Evolutionary conservation across 345 rosid species (phyloP), one percentile per base, ranked within the genome.

Genomic region (Dipteronia dyeriana): DNA sequence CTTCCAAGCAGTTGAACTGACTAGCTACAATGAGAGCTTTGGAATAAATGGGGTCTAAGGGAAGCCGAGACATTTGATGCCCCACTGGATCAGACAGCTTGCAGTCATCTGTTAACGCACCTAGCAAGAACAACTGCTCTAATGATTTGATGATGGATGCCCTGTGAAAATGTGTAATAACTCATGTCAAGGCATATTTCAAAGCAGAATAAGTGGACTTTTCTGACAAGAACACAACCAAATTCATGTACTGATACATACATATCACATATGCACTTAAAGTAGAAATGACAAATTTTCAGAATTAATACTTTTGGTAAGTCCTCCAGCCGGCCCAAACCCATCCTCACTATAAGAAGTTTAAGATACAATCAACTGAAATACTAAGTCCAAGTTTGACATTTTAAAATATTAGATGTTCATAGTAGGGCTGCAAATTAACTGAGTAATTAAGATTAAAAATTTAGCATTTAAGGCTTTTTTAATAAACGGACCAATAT

Each of bases 41-140:
- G 69, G 99, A 91, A 83, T 90, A 92, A 43, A 92, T 84, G 67
- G 97, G 99, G 71, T 95, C 94, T 34, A 95, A 81, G 43, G 99
- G 99, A 64, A 95, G 92, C 80, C 92, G 96, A 74, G 96, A 87
- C 99, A 95, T 95, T 85, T 91, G 99, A 80, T 81, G 85, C 70
- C 98, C 99, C 43, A 81, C 83, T 41, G 98, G 99, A 80, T 90
- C 83, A 13, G 92, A 90, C 71, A 95, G 81, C 84, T 93, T 91
- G 78, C 94, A 87, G 23, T 93, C 99, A 82, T 91, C 96, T 4
- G 95, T 88, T 81, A 93, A 87, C 82, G 98, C 98, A 78, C 97
- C 98, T 41, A 95, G 90, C 87, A 90, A 79, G 54, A 78, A 86
- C 84, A 95, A 82, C 68, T 95, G 92, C 81, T 87, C 97, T 90